phyloP scores from a whole-genome alignment of 257 asterid genomes.

The Forsythia suspensa region DNA sequence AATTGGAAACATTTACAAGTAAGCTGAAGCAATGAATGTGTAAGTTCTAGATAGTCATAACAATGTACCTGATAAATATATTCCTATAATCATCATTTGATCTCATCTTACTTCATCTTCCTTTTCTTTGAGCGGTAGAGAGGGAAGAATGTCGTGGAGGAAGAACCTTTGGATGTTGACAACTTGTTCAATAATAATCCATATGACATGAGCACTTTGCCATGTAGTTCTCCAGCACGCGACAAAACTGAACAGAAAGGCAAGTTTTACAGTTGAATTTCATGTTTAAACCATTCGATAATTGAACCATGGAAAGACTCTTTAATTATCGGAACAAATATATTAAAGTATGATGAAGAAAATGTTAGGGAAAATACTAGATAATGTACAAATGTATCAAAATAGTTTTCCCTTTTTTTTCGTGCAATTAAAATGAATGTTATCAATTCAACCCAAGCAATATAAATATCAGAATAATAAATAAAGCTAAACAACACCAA shows the following conservation, averaged over 20 bases:
- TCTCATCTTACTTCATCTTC: background rate
- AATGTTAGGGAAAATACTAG: no score
- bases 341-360: background rate
- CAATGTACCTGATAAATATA: background rate
- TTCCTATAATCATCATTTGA: no score
- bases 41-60: background rate
- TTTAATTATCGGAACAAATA: background rate
- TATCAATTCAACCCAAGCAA: no score
- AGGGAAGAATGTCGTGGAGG: slow-evolving; percentile 14
- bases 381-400: no score
- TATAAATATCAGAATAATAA: no score
- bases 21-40: slow-evolving; percentile 16
- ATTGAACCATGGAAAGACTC: background rate
- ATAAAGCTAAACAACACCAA: no score
- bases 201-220: slow-evolving; percentile 10
- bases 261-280: slow-evolving; percentile 20
- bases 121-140: slow-evolving; percentile 28
- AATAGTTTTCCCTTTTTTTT: no score
- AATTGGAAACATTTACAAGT: slow-evolving; percentile 25
- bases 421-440: no score
- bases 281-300: background rate
- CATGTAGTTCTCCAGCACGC: slow-evolving; percentile 8
- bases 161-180: slow-evolving; percentile 24
- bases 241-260: slow-evolving; percentile 22
- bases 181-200: slow-evolving; percentile 29